Conservation (phyloP, 2,329 filamentous ascomycete genomes). For the Cladophialophora psammophila region DNA sequence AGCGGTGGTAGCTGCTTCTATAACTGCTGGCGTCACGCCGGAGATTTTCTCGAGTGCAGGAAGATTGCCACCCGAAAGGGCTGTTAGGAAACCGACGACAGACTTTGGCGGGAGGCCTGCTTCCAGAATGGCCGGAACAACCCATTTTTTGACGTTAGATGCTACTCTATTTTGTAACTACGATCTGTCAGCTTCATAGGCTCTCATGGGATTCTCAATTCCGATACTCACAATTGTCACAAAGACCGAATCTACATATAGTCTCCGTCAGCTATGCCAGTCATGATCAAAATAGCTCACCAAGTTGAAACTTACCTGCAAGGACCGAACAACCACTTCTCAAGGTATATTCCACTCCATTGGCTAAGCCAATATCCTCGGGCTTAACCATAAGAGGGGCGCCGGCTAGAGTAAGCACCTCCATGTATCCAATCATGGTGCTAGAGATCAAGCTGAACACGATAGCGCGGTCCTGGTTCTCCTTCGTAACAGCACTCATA, state of each 20-base stretch:
- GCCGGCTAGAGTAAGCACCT: slow-evolving; percentile 30
- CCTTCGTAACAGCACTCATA: slow-evolving; percentile 26
- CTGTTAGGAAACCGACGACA: slow-evolving; percentile 46
- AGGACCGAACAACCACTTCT: neutral
- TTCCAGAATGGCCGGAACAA: slow-evolving; percentile 43
- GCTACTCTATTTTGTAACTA: slow-evolving; percentile 5
- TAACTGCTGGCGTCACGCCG: slow-evolving; percentile 46
- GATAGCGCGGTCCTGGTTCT: slow-evolving; percentile 21
- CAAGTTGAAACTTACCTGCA: slow-evolving; percentile 1
- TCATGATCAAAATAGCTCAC: neutral
- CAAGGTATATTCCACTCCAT: neutral
- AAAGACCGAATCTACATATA: neutral
- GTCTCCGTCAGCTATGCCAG: neutral
- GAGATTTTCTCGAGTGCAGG: slow-evolving; percentile 42
- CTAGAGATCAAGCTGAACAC: slow-evolving; percentile 37
- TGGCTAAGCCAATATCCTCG: slow-evolving; percentile 4
- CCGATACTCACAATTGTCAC: slow-evolving; percentile 4
- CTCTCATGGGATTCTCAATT: neutral
- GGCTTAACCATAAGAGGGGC: slow-evolving; percentile 67
- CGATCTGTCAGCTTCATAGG: neutral
- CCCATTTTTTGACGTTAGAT: neutral
- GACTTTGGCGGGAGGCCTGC: slow-evolving; percentile 50
- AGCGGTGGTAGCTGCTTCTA: slow-evolving; percentile 45
- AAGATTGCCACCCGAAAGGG: slow-evolving; percentile 45
- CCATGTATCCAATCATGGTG: slow-evolving; percentile 9